phyloP scores from a whole-genome alignment of 106 monocot species.

The Alisma plantagoaquatica region DNA sequence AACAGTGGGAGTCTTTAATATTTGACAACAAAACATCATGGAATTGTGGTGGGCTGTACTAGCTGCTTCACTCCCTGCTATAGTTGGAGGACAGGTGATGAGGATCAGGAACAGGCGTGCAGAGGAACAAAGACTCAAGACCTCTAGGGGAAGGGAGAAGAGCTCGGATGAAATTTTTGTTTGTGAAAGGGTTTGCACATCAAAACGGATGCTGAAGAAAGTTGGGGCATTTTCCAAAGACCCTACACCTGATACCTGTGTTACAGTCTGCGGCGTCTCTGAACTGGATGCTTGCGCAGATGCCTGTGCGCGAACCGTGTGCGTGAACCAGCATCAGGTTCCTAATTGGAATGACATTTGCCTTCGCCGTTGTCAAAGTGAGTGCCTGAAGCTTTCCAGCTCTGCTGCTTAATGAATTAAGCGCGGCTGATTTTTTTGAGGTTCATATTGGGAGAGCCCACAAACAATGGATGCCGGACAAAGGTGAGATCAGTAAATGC shows the following conservation, averaged over 20 bases:
- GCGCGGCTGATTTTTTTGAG: too few relatives aligned
- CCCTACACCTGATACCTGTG: conserved; percentile 67
- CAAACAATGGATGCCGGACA: too few relatives aligned
- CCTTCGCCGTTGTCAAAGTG: conserved; percentile 68
- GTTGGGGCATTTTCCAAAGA: conserved; percentile 82
- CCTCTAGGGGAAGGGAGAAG: conserved; percentile 59
- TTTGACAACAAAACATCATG: conserved; percentile 39
- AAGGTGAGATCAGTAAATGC: too few relatives aligned
- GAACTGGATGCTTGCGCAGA: conserved; percentile 78
- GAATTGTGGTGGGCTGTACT: conserved; percentile 65
- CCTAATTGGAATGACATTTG: conserved; percentile 88
- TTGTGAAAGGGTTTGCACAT: conserved; percentile 79
- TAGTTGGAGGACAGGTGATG: conserved; percentile 50
- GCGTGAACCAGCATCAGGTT: conserved; percentile 82
- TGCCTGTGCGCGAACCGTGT: conserved; percentile 70
- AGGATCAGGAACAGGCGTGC: conserved; percentile 34
- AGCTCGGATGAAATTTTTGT: conserved; percentile 67
- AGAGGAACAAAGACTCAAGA: conserved; percentile 52
- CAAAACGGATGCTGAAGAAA: conserved; percentile 75
- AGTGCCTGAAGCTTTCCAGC: conserved; percentile 63
- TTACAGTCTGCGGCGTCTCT: conserved; percentile 75
- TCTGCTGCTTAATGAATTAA: too few relatives aligned
- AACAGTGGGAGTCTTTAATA: too few relatives aligned
- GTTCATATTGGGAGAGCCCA: too few relatives aligned
- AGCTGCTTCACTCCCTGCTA: conserved; percentile 54